Conservation (phyloP, 2,329 filamentous ascomycete species). For the Dactylellina drechsleri region DNA sequence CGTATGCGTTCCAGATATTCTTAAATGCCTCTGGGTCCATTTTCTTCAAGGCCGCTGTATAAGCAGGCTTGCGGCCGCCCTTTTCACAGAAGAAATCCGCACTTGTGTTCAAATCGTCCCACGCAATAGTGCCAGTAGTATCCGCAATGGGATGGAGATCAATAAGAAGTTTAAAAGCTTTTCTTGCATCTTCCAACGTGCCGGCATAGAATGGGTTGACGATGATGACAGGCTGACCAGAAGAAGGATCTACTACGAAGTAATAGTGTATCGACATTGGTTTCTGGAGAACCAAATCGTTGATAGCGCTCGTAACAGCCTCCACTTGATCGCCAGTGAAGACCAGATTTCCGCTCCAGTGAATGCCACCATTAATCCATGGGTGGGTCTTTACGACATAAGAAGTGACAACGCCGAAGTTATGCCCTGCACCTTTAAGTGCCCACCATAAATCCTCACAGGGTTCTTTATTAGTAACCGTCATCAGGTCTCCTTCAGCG, state of each 20-base stretch:
- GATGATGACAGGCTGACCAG: conserved; percentile 54
- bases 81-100: conserved; percentile 57
- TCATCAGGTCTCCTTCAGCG: conserved; percentile 61
- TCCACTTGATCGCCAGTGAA: conserved; percentile 59
- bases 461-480: conserved; percentile 56
- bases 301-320: conserved; percentile 58
- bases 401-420: conserved; percentile 64
- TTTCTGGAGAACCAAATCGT: conserved; percentile 53
- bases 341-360: conserved; percentile 59
- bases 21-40: conserved; percentile 38
- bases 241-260: conserved; percentile 57
- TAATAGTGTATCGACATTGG: conserved; percentile 58
- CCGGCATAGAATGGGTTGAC: conserved; percentile 56
- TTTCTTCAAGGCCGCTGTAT: conserved; percentile 57
- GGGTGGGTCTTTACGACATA: conserved; percentile 62
- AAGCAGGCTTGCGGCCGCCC: conserved; percentile 58
- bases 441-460: conserved; percentile 63
- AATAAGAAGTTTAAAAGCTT: conserved; percentile 57
- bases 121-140: conserved; percentile 55
- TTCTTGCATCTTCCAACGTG: conserved; percentile 49
- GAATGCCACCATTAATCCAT: conserved; percentile 50
- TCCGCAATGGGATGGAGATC: conserved; percentile 56
- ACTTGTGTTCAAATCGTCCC: conserved; percentile 58
- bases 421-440: conserved; percentile 62
- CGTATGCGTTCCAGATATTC: conserved; percentile 50